A percentile compares a stretch with the other conserved stretches of the same genome.
These are phyloP conservation scores for Buddleja alternifolia DNA, from an alignment of 257 asterid species.

Conservation along the genomic window DNA sequence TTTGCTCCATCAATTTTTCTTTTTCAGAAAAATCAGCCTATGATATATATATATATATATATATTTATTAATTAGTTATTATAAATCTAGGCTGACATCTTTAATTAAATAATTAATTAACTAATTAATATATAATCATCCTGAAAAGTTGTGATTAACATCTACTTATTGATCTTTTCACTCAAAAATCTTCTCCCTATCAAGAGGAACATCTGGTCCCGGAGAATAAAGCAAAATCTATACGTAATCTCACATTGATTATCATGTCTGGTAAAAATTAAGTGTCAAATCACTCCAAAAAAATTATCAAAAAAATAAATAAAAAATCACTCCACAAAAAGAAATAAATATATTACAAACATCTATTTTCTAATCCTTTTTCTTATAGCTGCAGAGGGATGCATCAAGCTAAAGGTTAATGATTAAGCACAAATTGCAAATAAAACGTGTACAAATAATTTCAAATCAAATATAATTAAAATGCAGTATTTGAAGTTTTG, in stretches of 20 bases:
- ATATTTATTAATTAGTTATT: no score
- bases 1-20: no score
- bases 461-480: neutral
- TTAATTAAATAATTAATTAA: neutral
- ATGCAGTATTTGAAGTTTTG: neutral
- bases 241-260: slow-evolving; percentile 36
- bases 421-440: no score
- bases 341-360: no score
- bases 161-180: slow-evolving; percentile 19
- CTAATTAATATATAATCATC: slow-evolving; percentile 23
- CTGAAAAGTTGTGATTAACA: slow-evolving; percentile 31
- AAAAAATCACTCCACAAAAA: no score
- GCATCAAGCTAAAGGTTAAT: no score
- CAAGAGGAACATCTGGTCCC: slow-evolving; percentile 40
- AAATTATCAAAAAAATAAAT: neutral
- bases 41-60: no score
- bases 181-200: slow-evolving; percentile 13
- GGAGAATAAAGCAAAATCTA: slow-evolving; percentile 41
- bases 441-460: neutral
- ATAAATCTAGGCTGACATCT: no score
- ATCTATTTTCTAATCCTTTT: neutral
- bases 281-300: slow-evolving; percentile 28
- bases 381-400: no score
- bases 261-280: slow-evolving; percentile 37
- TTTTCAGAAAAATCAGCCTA: no score